These are phyloP conservation scores for Diphasiastrum complanatum DNA, from an alignment of 83 land plant genomes.

Conservation along the genomic window DNA sequence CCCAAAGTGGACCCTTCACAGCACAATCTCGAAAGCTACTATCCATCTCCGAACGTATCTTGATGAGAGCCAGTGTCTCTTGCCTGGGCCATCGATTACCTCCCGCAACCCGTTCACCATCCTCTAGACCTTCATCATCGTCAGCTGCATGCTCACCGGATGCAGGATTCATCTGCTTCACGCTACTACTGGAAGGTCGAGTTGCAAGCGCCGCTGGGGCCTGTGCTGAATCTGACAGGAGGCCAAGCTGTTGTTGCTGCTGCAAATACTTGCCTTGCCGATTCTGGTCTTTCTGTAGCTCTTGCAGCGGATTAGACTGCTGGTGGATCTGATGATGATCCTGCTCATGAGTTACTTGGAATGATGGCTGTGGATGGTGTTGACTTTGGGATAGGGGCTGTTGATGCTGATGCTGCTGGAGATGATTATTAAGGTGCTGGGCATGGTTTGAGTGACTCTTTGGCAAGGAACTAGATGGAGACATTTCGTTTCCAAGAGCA, in stretches of 20 bases:
- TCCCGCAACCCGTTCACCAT: slow-evolving; percentile 2
- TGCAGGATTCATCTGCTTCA: not conserved
- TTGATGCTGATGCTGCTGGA: not conserved
- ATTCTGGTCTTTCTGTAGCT: not conserved
- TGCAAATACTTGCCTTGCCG: no score
- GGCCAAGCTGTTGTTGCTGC: not conserved
- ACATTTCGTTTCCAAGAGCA: not conserved
- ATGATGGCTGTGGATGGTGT: not conserved
- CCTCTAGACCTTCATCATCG: slow-evolving; percentile 2
- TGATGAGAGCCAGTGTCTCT: slow-evolving; percentile 10
- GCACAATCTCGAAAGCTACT: slow-evolving; percentile 4
- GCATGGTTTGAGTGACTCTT: not conserved
- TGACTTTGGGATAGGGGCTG: not conserved
- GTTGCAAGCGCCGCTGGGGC: not conserved
- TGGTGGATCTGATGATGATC: not conserved
- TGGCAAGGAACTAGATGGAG: not conserved
- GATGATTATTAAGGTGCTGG: not conserved
- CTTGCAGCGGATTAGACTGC: not conserved
- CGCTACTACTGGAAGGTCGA: not conserved
- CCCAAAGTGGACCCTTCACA: slow-evolving; percentile 10
- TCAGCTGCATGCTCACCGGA: not conserved
- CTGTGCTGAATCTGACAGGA: not conserved
- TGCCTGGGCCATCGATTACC: slow-evolving; percentile 4
- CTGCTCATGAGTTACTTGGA: not conserved
- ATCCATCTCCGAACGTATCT: slow-evolving; percentile 9